Conservation (phyloP, 495 filamentous ascomycete species). For the Tuber aestivum region DNA sequence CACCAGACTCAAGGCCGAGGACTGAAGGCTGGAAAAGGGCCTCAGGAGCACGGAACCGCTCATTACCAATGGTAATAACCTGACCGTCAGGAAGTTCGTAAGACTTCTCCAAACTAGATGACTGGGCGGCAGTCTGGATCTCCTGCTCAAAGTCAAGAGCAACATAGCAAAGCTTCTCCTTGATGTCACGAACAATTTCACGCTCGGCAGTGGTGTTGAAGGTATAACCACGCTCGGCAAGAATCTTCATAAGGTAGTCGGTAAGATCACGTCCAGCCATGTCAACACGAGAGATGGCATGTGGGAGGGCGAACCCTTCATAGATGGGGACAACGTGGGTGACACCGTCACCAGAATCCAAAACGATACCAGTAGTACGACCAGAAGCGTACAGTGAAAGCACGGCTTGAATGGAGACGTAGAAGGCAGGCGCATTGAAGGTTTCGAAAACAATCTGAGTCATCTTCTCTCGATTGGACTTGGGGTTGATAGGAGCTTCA, state of each 20-base stretch:
- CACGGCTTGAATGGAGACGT: slow-evolving; percentile 94
- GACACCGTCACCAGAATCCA: slow-evolving; percentile 94
- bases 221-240: slow-evolving; percentile 87
- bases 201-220: slow-evolving; percentile 98
- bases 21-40: slow-evolving; percentile 97
- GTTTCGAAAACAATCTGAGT: slow-evolving; percentile 98
- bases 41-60: slow-evolving; percentile 92
- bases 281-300: slow-evolving; percentile 89
- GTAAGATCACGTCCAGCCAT: slow-evolving; percentile 98
- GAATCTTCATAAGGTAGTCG: slow-evolving; percentile 83
- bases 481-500: slow-evolving; percentile 92
- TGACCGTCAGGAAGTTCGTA: slow-evolving; percentile 99
- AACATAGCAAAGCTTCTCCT: slow-evolving; percentile 90
- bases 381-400: slow-evolving; percentile 94
- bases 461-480: slow-evolving; percentile 90
- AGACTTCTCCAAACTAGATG: slow-evolving; percentile 97
- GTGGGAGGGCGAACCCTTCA: slow-evolving; percentile 94
- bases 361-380: slow-evolving; percentile 89
- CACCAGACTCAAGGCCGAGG: slow-evolving; percentile 94
- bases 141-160: slow-evolving; percentile 98
- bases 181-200: slow-evolving; percentile 92
- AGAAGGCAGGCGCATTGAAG: slow-evolving; percentile 94
- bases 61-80: slow-evolving; percentile 97
- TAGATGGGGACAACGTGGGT: slow-evolving; percentile 97
- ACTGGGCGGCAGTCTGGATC: slow-evolving; percentile 98